Percentiles rank a stretch among this genome's conserved stretches.
Conservation (phyloP, 441 rosid species). For the Corymbia calophylla region DNA sequence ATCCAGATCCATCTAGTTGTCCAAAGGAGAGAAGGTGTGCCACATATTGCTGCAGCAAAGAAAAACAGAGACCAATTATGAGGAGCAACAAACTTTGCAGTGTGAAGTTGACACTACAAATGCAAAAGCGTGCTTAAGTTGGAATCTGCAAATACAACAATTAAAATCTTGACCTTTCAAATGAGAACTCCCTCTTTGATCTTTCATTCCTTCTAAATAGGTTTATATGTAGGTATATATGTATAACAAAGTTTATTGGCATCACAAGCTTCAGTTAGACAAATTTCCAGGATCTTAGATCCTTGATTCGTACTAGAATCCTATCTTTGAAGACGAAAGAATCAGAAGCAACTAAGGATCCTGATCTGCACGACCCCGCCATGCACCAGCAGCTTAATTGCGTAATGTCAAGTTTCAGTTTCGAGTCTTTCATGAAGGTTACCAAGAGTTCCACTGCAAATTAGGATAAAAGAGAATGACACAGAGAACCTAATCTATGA, state of each 20-base stretch:
- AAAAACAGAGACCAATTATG: not conserved
- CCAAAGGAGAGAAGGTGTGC: slow-evolving; percentile 88
- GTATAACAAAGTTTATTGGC: not conserved
- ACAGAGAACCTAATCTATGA: not conserved
- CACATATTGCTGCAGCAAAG: slow-evolving; percentile 67
- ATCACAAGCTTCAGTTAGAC: not conserved
- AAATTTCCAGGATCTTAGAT: not conserved
- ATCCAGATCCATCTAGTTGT: slow-evolving; percentile 74
- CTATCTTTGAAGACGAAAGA: not conserved
- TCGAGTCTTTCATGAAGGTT: not conserved
- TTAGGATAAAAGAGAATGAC: not conserved
- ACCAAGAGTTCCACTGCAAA: not conserved
- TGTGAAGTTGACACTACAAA: not conserved
- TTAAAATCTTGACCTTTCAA: not conserved
- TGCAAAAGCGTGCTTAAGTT: not conserved
- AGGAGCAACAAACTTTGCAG: not conserved
- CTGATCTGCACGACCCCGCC: not conserved
- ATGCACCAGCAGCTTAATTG: not conserved
- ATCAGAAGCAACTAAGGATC: not conserved
- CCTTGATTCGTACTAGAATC: not conserved
- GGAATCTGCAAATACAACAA: not conserved
- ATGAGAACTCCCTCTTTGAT: not conserved
- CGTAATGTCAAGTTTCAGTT: not conserved
- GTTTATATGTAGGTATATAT: not conserved
- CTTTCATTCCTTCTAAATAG: not conserved